These are phyloP conservation scores for Aspergillus phoenicis DNA, from an alignment of 2,329 filamentous ascomycete genomes.

Conservation along the genomic window DNA sequence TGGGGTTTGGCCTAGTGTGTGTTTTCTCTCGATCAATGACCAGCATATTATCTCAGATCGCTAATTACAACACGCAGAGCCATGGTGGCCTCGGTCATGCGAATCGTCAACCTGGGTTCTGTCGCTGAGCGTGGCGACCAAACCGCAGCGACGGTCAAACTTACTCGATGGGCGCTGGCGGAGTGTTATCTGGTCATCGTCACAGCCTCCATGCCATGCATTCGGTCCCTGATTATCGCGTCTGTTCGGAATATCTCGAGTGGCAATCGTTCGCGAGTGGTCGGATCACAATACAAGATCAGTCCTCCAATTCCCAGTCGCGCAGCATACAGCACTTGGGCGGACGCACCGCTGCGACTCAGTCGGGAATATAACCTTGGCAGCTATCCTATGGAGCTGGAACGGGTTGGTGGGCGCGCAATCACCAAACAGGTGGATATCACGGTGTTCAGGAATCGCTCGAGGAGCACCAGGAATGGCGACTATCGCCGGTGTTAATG, in stretches of 20 bases:
- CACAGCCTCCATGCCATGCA: slow-evolving; percentile 34
- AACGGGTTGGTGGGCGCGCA: not conserved
- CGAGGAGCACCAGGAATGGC: not conserved
- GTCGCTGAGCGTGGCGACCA: slow-evolving; percentile 26
- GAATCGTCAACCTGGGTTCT: slow-evolving; percentile 22
- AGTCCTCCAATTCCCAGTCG: not conserved
- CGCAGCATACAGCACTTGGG: not conserved
- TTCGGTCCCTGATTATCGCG: slow-evolving; percentile 26
- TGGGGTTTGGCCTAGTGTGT: slow-evolving; percentile 37
- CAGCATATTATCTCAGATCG: not conserved
- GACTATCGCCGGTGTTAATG: not conserved
- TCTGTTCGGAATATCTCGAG: slow-evolving; percentile 2
- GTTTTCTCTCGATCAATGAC: slow-evolving; percentile 3
- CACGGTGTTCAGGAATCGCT: not conserved
- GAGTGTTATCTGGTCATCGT: slow-evolving; percentile 36
- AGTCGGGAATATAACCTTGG: not conserved
- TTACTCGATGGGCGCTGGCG: slow-evolving; percentile 33
- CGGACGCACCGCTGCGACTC: not conserved
- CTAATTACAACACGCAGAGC: slow-evolving; percentile 19
- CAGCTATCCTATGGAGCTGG: not conserved
- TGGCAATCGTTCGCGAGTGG: not conserved
- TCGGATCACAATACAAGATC: not conserved
- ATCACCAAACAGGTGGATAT: not conserved
- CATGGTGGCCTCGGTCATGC: slow-evolving; percentile 31
- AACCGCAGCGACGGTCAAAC: slow-evolving; percentile 25